phyloP scores from a whole-genome alignment of 805 yeast species.

The Torulaspora microellipsoides region DNA sequence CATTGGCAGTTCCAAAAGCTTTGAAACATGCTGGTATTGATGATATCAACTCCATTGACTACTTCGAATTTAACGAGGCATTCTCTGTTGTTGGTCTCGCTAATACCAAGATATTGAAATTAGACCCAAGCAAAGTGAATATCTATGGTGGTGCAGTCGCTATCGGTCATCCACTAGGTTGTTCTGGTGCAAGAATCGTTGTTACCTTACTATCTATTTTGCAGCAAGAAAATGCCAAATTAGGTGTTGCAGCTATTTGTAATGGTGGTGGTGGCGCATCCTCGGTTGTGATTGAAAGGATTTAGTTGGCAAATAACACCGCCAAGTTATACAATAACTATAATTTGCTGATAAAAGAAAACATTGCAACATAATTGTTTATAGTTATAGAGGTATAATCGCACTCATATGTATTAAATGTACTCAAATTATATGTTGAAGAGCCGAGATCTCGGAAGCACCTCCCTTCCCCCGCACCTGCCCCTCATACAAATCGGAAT shows the following conservation, averaged over 20 bases:
- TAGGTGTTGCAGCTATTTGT: constrained; percentile 95
- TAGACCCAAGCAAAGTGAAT: constrained; percentile 67
- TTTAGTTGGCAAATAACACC: constrained; percentile 23
- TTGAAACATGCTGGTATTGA: constrained; percentile 74
- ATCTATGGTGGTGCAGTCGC: constrained; percentile 97
- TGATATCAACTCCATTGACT: constrained; percentile 65
- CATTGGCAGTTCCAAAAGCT: constrained; percentile 94
- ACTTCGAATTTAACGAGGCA: constrained; percentile 95
- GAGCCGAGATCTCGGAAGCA: no score
- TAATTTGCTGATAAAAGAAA: no score
- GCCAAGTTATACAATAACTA: no score
- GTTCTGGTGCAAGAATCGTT: constrained; percentile 92
- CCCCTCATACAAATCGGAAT: no score
- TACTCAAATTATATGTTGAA: no score
- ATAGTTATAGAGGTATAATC: no score
- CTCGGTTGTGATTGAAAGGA: constrained; percentile 77
- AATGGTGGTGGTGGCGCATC: constrained; percentile 99
- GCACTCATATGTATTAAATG: no score
- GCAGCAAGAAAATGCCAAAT: constrained; percentile 76
- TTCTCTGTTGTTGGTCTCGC: constrained; percentile 96
- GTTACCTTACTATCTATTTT: constrained; percentile 81
- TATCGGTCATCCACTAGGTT: constrained; percentile 90
- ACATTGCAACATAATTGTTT: no score
- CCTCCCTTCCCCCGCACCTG: no score
- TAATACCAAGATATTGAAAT: constrained; percentile 62